Evolutionary conservation across 2,329 filamentous ascomycete species (phyloP).

Genomic region (Aspergillus melleus): DNA sequence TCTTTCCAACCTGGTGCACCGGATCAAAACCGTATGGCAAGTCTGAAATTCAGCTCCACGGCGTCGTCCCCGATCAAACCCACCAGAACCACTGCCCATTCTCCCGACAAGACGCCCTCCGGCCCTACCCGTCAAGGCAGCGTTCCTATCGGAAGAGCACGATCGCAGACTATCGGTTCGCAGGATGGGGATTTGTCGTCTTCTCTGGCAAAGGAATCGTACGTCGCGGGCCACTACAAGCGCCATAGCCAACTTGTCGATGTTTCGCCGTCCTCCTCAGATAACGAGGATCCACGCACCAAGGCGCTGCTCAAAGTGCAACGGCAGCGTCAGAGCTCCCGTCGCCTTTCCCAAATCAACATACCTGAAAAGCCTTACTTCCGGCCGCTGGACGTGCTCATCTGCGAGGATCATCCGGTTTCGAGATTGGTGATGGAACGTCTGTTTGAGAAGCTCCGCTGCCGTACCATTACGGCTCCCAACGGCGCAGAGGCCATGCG

Average conservation of each 20-base stretch:
- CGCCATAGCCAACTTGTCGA: conserved; percentile 93
- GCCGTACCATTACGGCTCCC: conserved; percentile 85
- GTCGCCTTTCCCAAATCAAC: conserved; percentile 87
- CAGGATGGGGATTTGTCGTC: conserved; percentile 81
- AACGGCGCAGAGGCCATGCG: conserved; percentile 90
- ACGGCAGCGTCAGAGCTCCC: conserved; percentile 89
- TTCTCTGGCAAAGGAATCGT: conserved; percentile 59
- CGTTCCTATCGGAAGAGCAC: conserved; percentile 67
- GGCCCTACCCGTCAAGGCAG: conserved; percentile 63
- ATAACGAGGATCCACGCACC: conserved; percentile 91
- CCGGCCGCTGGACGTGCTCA: conserved; percentile 86
- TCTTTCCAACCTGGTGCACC: conserved; percentile 71
- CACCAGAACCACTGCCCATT: conserved; percentile 41
- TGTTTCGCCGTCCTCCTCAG: conserved; percentile 94
- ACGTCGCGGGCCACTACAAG: conserved; percentile 74
- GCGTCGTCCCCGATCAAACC: conserved; percentile 56
- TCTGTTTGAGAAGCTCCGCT: conserved; percentile 89
- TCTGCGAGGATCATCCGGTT: conserved; percentile 97
- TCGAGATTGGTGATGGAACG: conserved; percentile 99
- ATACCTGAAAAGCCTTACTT: conserved; percentile 82
- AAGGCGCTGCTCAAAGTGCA: conserved; percentile 91
- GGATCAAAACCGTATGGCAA: conserved; percentile 66
- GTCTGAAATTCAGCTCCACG: conserved; percentile 52
- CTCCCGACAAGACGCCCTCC: conserved; percentile 62
- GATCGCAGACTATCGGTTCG: conserved; percentile 91